Evolutionary conservation across 495 filamentous ascomycete genomes (phyloP).

Genomic region (Annulohypoxylon maeteangense): DNA sequence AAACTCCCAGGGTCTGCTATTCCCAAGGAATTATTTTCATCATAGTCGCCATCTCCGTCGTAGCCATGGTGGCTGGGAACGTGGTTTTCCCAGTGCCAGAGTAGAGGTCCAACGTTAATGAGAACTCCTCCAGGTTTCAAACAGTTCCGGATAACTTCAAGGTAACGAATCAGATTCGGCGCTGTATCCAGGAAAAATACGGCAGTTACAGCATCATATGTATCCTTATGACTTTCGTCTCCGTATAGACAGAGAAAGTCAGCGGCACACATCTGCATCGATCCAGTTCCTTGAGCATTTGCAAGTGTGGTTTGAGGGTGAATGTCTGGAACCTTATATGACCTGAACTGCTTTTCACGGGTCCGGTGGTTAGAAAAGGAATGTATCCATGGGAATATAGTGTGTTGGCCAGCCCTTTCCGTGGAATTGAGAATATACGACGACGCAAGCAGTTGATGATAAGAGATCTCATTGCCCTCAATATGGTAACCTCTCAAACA

Average conservation of each 20-base stretch:
- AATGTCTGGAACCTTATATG: constrained; percentile 78
- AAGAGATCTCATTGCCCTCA: constrained; percentile 96
- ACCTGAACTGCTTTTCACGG: constrained; percentile 74
- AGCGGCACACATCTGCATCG: constrained; percentile 86
- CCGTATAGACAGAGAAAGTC: constrained; percentile 86
- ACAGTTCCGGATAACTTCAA: constrained; percentile 82
- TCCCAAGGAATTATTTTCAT: constrained; percentile 58
- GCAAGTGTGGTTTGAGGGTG: constrained; percentile 71
- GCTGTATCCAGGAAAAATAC: constrained; percentile 98
- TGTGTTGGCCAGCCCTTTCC: constrained; percentile 61
- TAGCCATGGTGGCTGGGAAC: constrained; percentile 57
- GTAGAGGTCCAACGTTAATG: constrained; percentile 88
- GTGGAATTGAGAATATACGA: constrained; percentile 83
- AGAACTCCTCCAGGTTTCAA: constrained; percentile 82
- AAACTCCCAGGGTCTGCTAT: constrained; percentile 84
- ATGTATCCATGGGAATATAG: constrained; percentile 82
- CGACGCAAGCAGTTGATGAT: constrained; percentile 88
- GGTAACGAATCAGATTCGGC: constrained; percentile 87
- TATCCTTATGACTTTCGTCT: constrained; percentile 62
- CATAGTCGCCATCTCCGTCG: constrained; percentile 55
- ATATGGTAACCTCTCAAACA: constrained; percentile 76
- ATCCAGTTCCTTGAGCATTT: constrained; percentile 55
- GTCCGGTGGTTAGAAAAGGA: constrained; percentile 81
- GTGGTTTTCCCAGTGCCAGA: constrained; percentile 86
- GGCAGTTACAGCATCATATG: constrained; percentile 84